Evolutionary conservation across 805 yeast species (phyloP).

Genomic region (Metschnikowia sp.): DNA sequence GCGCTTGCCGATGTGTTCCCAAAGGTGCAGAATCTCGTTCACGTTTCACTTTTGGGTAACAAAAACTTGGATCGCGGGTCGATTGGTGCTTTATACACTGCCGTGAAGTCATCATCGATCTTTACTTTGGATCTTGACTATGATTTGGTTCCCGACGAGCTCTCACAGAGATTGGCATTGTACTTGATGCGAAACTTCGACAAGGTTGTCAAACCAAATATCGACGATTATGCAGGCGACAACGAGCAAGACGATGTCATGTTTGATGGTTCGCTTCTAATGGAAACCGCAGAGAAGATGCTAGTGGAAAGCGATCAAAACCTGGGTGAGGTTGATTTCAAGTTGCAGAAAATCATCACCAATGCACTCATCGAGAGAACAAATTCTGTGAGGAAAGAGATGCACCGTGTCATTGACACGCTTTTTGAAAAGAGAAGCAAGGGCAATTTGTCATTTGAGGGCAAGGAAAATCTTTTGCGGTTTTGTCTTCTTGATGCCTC

Average conservation of each 20-base stretch:
- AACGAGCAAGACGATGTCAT: conserved; percentile 56
- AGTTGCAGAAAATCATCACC: conserved; percentile 43
- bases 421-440: conserved; percentile 44
- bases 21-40: conserved; percentile 45
- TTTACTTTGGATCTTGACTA: conserved; percentile 53
- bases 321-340: conserved; percentile 28
- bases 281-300: conserved; percentile 69
- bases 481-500: conserved; percentile 55
- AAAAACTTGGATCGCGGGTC: conserved; percentile 41
- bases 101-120: conserved; percentile 47
- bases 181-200: conserved; percentile 59
- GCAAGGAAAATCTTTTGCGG: conserved; percentile 51
- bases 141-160: conserved; percentile 48
- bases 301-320: conserved; percentile 33
- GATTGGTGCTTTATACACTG: conserved; percentile 48
- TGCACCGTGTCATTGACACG: conserved; percentile 50
- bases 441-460: conserved; percentile 50
- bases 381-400: conserved; percentile 45
- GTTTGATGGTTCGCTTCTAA: conserved; percentile 71
- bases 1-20: conserved; percentile 49
- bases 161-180: conserved; percentile 52
- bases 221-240: conserved; percentile 21
- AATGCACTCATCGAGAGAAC: conserved; percentile 53
- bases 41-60: conserved; percentile 55
- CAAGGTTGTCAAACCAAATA: conserved; percentile 30